Base-by-base conservation (phyloP, 495 filamentous ascomycete species). In the Bacidia gigantensis region DNA sequence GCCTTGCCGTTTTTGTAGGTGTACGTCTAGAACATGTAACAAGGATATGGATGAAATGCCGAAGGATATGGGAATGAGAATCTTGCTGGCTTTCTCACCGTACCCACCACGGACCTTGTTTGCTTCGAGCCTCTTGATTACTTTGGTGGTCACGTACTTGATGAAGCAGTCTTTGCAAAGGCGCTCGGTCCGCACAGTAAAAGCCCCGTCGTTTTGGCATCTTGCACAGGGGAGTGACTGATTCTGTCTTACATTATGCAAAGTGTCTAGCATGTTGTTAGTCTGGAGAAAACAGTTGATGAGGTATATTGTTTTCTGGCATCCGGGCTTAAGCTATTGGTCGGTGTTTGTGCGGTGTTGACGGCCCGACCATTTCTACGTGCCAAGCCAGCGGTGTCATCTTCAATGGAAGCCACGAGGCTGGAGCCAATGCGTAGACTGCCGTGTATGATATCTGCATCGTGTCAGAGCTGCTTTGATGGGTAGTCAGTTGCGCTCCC, bases 11-110 rank as follows among this genome's bases (percentile, higher is more conserved):
- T 64, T 68, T 54, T 77, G 67, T 32, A 87, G 65, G 59, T 87
- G 86, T 38, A 72, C 60, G 59, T 84, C 74, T 17, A 97, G 68
- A 17, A 96, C 71, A 60, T 89, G 76, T 25, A 97, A 66, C 21
- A 98, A 69, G 7, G 77, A 72, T n/a, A 81, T 73, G 0, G 90
- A 96, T 9, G 84, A 92, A 2, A 85, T 71, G 0, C 93, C 92
- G 55, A 87, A 80, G 1, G 89, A 95, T 2, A 95, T 59, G 1
- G 87, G 86, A 12, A 97, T 66, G 2, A 95, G 71, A 23, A 94
- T 72, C 46, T 71, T 76, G 46, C 69, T 69, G 49, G 72, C 67
- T 26, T 65, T 46, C 41, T 64, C 60, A 42, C 64, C 58, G 45
- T 62, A 57, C 56, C 66, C 50, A 60, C 57, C 45, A 54, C 66